Evolutionary conservation across 1,284 basidiomycete species (phyloP).

Genomic region (Rhodofomes roseus): DNA sequence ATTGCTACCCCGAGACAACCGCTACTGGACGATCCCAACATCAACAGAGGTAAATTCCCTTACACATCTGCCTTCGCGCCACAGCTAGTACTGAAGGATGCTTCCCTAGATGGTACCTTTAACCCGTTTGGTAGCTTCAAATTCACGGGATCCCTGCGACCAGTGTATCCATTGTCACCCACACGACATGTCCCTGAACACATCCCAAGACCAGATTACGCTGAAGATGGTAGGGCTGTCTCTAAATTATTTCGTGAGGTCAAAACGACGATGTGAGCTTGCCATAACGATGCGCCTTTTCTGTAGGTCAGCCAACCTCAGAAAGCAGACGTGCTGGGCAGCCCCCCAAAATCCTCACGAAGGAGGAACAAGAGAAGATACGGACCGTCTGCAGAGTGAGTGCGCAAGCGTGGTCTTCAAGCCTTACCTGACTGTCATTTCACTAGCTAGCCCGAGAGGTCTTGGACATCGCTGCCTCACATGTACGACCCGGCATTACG

Average conservation of each 20-base stretch:
- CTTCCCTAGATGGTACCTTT: conserved; percentile 55
- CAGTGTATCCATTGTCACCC: conserved; percentile 73
- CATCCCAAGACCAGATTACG: conserved; percentile 81
- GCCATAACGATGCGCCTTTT: conserved; percentile 15
- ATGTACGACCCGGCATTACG: conserved; percentile 86
- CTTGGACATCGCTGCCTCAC: conserved; percentile 84
- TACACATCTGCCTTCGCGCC: neutral
- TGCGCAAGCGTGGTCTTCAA: conserved; percentile 14
- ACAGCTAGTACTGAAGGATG: neutral
- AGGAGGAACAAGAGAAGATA: conserved; percentile 78
- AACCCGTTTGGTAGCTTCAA: conserved; percentile 69
- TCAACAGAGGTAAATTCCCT: conserved; percentile 25
- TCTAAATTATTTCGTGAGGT: conserved; percentile 23
- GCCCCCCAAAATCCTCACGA: conserved; percentile 58
- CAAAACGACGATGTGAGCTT: conserved; percentile 26
- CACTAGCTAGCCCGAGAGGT: conserved; percentile 85
- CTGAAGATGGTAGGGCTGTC: conserved; percentile 55
- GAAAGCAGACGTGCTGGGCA: conserved; percentile 59
- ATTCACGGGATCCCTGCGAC: conserved; percentile 72
- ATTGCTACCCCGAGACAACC: conserved; percentile 46
- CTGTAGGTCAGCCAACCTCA: conserved; percentile 55
- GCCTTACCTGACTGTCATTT: conserved; percentile 9
- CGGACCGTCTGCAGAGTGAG: conserved; percentile 70
- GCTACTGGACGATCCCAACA: conserved; percentile 27
- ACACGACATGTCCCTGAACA: conserved; percentile 68